These are phyloP conservation scores for Plantago major DNA, from an alignment of 257 asterid genomes.

Conservation along the genomic window DNA sequence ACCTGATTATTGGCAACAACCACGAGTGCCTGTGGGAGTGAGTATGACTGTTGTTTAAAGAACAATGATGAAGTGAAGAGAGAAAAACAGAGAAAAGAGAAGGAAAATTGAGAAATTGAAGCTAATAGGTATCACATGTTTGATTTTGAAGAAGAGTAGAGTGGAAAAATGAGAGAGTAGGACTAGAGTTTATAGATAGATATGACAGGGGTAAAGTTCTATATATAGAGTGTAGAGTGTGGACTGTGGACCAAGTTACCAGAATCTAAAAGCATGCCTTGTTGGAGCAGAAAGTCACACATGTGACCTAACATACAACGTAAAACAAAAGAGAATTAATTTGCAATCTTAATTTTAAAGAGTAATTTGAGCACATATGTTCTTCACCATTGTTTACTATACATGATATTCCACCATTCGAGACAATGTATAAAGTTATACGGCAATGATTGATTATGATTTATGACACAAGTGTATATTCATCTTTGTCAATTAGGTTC, in stretches of 20 bases:
- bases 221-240: no score
- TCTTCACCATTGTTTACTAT: background rate
- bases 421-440: no score
- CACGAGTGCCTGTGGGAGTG: background rate
- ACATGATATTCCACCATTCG: no score
- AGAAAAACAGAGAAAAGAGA: background rate
- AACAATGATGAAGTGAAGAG: background rate
- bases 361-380: background rate
- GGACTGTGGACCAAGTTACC: conserved; percentile 7
- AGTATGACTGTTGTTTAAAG: background rate
- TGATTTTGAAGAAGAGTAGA: background rate
- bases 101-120: background rate
- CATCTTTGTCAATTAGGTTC: no score
- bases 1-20: background rate
- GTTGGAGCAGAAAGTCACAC: conserved; percentile 4
- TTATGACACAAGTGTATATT: no score
- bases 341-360: background rate
- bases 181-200: background rate
- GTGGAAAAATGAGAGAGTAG: background rate
- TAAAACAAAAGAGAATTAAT: background rate
- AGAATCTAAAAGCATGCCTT: background rate
- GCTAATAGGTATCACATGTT: background rate
- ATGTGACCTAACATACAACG: conserved; percentile 1
- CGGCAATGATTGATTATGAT: no score
- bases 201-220: background rate